Conservation (phyloP, 169 alveolate genomes). For the Eimeria acervulina region DNA sequence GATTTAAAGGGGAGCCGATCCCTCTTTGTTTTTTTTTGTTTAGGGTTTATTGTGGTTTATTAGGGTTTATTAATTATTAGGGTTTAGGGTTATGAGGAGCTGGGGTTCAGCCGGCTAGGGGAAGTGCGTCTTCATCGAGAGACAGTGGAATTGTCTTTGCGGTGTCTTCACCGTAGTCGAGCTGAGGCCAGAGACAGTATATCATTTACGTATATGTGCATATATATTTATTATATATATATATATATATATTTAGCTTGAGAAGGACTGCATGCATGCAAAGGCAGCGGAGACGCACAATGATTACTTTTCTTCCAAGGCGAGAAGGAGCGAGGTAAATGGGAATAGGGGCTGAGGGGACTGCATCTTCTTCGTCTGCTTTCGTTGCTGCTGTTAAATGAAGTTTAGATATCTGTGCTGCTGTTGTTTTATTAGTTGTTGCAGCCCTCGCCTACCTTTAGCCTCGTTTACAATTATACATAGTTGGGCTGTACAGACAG, state of each 20-base stretch:
- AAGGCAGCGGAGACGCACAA: conserved; percentile 25
- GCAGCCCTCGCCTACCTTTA: neutral
- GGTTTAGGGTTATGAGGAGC: neutral
- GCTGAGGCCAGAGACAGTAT: neutral
- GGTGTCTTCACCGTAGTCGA: conserved; percentile 36
- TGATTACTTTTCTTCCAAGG: conserved; percentile 52
- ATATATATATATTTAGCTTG: too few species aligned
- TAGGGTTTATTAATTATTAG: too few species aligned
- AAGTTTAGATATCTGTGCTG: neutral
- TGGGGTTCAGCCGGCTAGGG: neutral
- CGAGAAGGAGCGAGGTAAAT: conserved; percentile 47
- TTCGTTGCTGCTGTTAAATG: neutral
- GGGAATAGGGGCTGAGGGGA: conserved; percentile 10
- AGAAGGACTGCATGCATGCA: too few species aligned
- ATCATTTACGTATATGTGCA: too few species aligned
- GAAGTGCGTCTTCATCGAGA: conserved; percentile 4
- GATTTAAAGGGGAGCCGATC: neutral
- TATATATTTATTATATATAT: too few species aligned
- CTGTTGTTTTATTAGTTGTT: neutral
- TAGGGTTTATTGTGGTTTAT: too few species aligned
- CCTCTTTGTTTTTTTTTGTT: neutral
- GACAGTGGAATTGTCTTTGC: conserved; percentile 3
- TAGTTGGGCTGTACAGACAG: conserved; percentile 28
- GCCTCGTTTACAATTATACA: conserved; percentile 35
- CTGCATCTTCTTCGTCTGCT: neutral